Evolutionary conservation across 1,284 basidiomycete species (phyloP), one percentile per base, ranked within the genome.

Genomic region (Mrakiaceae sp.): DNA sequence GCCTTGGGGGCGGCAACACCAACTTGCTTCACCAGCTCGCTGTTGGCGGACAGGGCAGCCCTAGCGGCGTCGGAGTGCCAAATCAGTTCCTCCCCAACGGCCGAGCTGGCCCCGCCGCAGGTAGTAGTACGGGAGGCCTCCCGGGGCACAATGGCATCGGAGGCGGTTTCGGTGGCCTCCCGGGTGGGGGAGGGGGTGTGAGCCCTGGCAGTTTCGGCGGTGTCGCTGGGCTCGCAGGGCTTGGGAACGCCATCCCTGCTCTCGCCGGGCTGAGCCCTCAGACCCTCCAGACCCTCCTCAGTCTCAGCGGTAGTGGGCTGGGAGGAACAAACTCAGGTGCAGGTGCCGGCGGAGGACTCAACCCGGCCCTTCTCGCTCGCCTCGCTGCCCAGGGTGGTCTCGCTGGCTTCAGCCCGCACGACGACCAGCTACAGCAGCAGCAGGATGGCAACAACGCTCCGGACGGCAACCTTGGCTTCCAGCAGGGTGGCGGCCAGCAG

Each of bases 1-100:
- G 60, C 6, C 46, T 64, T 42, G 66, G 58, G 14, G 62, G 61
- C n/a, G 58, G 50, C 11, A 66, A 60, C 16, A 51, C 59, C 8
- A 60, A 56, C 42, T 40, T 68, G 12, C 60, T 68, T 4, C 49
- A 60, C 14, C 67, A 68, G 60, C 65, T 68, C 44, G 62, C 58
- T 47, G 64, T 63, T 10, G 54, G 54, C 11, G 47, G 44, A 16
- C 46, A 48, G 8, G 55, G 56, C 8, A 47, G 62, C 1, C 40
- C 58, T 27, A 51, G 47, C 42, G 65, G 64, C 10, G 42, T 58
- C 10, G 54, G 54, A 5, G 56, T 46, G 4, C 9, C 8, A 40
- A 43, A 12, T 9, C 40, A n/a, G 50, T 40, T n/a, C 3, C 3
- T 10, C 5, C 12, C 12, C 4, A 43, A 43, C 43, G 58, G 58